phyloP scores from a whole-genome alignment of 1,139 yeast genomes.

The Wickerhamomyces sp. region DNA sequence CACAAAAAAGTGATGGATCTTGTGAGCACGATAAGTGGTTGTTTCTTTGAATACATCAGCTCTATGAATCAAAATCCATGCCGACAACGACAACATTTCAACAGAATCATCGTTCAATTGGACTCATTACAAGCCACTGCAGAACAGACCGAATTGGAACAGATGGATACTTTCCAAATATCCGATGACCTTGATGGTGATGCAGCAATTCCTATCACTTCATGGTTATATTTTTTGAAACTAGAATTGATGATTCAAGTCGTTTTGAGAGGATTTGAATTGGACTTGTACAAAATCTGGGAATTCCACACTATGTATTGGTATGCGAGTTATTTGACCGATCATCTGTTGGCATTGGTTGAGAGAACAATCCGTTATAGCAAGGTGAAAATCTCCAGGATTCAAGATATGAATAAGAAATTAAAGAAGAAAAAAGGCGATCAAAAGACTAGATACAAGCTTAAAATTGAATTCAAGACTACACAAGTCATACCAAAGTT shows the following conservation, averaged over 20 bases:
- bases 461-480: conserved; percentile 23
- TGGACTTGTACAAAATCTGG: conserved; percentile 68
- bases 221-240: conserved; percentile 65
- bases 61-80: conserved; percentile 69
- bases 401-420: conserved; percentile 33
- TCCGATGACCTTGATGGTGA: conserved; percentile 21
- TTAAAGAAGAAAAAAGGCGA: conserved; percentile 41
- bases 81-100: conserved; percentile 71
- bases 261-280: conserved; percentile 69
- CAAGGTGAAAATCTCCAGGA: conserved; percentile 35
- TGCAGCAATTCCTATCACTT: conserved; percentile 47
- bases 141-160: conserved; percentile 46
- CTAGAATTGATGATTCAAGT: conserved; percentile 66
- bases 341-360: conserved; percentile 44
- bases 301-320: conserved; percentile 68
- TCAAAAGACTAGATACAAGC: conserved; percentile 27
- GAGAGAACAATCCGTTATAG: conserved; percentile 42
- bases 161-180: conserved; percentile 27
- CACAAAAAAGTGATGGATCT: conserved; percentile 16
- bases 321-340: conserved; percentile 53
- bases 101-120: conserved; percentile 56
- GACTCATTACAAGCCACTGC: conserved; percentile 74
- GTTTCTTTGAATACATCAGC: conserved; percentile 51
- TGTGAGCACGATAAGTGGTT: conserved; percentile 23
- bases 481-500: conserved; percentile 24